Conservation (phyloP, 1,139 yeast genomes). For the Nakaseomyces kungkrabaensis region DNA sequence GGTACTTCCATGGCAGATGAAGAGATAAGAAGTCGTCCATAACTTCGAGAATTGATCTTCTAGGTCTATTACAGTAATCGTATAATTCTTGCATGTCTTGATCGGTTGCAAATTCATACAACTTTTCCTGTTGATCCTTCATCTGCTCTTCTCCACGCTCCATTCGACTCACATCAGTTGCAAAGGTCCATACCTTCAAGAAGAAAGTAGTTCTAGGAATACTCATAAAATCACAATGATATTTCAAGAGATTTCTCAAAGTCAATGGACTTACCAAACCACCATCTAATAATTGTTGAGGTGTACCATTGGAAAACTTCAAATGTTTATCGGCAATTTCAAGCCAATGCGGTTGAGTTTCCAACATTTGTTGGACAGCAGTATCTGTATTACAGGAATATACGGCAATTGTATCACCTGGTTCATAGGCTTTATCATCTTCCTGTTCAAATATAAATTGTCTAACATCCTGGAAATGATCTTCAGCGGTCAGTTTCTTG, state of each 20-base stretch:
- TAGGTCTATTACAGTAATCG: slow-evolving; percentile 83
- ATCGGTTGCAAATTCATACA: slow-evolving; percentile 63
- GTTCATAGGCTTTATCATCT: slow-evolving; percentile 36
- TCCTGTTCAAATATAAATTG: slow-evolving; percentile 38
- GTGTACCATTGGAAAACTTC: slow-evolving; percentile 20
- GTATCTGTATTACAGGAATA: slow-evolving; percentile 62
- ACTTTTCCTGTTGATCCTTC: slow-evolving; percentile 61
- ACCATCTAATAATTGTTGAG: slow-evolving; percentile 37
- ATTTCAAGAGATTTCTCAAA: slow-evolving; percentile 57
- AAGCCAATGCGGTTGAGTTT: slow-evolving; percentile 61
- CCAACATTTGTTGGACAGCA: slow-evolving; percentile 56
- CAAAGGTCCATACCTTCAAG: slow-evolving; percentile 59
- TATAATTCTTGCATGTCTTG: slow-evolving; percentile 71
- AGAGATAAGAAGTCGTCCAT: slow-evolving; percentile 69
- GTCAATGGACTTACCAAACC: slow-evolving; percentile 55
- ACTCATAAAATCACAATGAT: slow-evolving; percentile 72
- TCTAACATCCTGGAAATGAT: slow-evolving; percentile 89
- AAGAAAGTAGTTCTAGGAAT: slow-evolving; percentile 83
- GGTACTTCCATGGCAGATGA: slow-evolving; percentile 59
- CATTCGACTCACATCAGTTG: slow-evolving; percentile 34
- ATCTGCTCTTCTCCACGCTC: slow-evolving; percentile 25
- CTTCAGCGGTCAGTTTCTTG: slow-evolving; percentile 49
- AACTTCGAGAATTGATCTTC: slow-evolving; percentile 79
- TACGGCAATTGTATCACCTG: slow-evolving; percentile 75
- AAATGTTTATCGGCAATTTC: slow-evolving; percentile 47